Percentiles rank a stretch among this genome's conserved stretches.
Conservation (phyloP, 495 filamentous ascomycete genomes). For the Pyronema domesticum region DNA sequence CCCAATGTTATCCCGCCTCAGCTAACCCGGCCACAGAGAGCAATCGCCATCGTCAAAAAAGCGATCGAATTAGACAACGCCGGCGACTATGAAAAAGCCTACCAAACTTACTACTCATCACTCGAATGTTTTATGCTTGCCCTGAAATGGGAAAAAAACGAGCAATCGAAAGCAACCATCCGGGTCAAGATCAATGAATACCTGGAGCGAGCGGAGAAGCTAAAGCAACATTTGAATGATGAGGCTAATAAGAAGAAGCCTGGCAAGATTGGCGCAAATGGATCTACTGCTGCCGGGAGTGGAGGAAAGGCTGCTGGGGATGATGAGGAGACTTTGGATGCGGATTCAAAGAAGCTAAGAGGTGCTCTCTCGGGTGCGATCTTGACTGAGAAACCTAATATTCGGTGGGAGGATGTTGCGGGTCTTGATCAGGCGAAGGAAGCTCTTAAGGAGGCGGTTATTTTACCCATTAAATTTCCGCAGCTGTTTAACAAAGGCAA, state of each 20-base stretch:
- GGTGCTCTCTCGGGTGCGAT: conserved; percentile 84
- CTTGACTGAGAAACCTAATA: conserved; percentile 80
- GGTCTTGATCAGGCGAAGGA: conserved; percentile 90
- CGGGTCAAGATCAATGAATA: conserved; percentile 82
- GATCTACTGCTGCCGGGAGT: conserved; percentile 52
- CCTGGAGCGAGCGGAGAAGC: conserved; percentile 94
- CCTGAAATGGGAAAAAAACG: conserved; percentile 97
- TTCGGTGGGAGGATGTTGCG: conserved; percentile 97
- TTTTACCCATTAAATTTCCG: conserved; percentile 94
- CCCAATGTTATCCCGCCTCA: background rate
- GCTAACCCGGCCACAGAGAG: conserved; percentile 30
- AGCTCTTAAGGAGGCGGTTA: conserved; percentile 90
- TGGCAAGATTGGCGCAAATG: conserved; percentile 70
- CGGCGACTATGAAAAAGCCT: conserved; percentile 92
- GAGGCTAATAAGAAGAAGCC: conserved; percentile 63
- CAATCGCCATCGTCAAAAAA: conserved; percentile 88
- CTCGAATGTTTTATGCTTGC: conserved; percentile 94
- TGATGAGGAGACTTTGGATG: conserved; percentile 54
- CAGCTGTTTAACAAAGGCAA: conserved; percentile 88
- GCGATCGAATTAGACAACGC: conserved; percentile 91
- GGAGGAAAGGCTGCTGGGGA: conserved; percentile 32
- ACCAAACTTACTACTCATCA: conserved; percentile 81
- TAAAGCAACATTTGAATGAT: conserved; percentile 73
- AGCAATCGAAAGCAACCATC: conserved; percentile 90
- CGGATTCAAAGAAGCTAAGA: conserved; percentile 85